phyloP scores from a whole-genome alignment of 2,329 filamentous ascomycete species.

The Fusarium annulatum region DNA sequence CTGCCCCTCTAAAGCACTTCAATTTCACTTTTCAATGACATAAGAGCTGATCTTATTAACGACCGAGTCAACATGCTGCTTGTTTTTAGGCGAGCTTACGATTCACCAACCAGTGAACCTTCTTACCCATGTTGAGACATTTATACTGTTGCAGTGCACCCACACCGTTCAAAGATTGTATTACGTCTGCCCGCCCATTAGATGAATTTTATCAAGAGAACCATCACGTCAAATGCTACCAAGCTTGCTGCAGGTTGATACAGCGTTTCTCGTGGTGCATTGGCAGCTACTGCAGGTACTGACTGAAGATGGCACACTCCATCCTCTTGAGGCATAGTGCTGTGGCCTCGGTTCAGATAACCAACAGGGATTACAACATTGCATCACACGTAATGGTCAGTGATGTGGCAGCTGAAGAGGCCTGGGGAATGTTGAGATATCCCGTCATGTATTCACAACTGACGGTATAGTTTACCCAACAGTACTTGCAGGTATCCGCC shows the following conservation, averaged over 20 bases:
- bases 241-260: conserved; percentile 13
- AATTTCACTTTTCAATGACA: neutral
- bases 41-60: neutral
- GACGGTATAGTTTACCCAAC: neutral
- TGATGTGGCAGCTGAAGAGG: neutral
- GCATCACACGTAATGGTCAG: neutral
- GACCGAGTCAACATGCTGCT: neutral
- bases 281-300: conserved; percentile 32
- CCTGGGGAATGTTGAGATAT: neutral
- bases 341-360: neutral
- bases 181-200: neutral
- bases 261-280: conserved; percentile 8
- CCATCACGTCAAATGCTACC: neutral
- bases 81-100: neutral
- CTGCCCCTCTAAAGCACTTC: neutral
- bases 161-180: neutral
- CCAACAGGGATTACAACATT: neutral
- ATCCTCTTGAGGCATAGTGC: conserved; percentile 18
- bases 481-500: neutral
- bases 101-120: neutral
- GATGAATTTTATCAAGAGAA: neutral
- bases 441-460: neutral
- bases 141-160: neutral
- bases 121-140: neutral
- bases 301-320: conserved; percentile 2